Percentiles rank a stretch among this genome's conserved stretches.
These are phyloP conservation scores for Solanum gandarillasii DNA, from an alignment of 257 asterid genomes.

Conservation along the genomic window DNA sequence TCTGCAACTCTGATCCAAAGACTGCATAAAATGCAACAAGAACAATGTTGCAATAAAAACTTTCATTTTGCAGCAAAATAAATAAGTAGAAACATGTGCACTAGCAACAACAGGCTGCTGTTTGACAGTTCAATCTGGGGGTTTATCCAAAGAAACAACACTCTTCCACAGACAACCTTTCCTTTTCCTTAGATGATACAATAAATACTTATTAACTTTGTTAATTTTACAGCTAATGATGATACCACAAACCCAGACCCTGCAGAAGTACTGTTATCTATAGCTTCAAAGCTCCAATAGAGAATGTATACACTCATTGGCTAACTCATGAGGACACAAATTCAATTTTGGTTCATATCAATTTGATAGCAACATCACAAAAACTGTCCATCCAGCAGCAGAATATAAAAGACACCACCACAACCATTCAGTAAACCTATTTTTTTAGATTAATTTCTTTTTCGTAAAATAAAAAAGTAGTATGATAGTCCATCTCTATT, in stretches of 20 bases:
- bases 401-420: neutral
- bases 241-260: neutral
- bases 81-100: neutral
- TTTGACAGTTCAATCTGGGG: neutral
- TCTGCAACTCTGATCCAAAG: neutral
- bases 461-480: neutral
- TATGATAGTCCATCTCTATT: neutral
- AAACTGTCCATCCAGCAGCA: neutral
- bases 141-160: neutral
- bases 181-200: neutral
- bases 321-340: neutral
- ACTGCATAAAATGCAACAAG: neutral
- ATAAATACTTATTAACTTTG: neutral
- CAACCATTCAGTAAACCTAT: neutral
- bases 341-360: neutral
- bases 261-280: neutral
- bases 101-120: neutral
- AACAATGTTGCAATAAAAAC: neutral
- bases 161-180: neutral
- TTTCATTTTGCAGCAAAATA: neutral
- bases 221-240: neutral
- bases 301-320: neutral
- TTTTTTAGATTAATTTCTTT: neutral
- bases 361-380: neutral
- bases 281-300: neutral